Base-by-base conservation (phyloP, 208 protist species). In the Leishmania martiniquensis region DNA sequence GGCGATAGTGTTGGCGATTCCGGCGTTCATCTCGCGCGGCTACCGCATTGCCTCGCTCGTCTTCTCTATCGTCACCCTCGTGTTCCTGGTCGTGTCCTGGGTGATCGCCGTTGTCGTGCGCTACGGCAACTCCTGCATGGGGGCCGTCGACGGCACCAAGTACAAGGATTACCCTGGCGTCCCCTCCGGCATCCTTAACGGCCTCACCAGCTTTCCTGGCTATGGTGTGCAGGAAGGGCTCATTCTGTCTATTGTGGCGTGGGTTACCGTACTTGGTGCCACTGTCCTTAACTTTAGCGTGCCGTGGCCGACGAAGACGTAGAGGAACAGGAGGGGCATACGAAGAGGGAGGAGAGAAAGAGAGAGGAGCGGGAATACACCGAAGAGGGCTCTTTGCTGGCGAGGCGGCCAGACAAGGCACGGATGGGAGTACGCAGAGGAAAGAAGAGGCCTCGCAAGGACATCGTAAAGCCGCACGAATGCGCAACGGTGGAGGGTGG, bases 181-280 rank as follows among this genome's bases (percentile, higher is more conserved):
- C 32, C 86, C 89, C 25, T 85, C 72, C 25, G 88, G 89, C 72
- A 81, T 91, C 37, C 80, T 72, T 79, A 70, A 86, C 47, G 88
- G 87, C 34, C n/a, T 71, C 32, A 88, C 86, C 15, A 68, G 78
- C 60, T 92, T 92, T 72, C 29, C 71, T 0, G 82, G 83, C 70
- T 95, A 92, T 72, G 81, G 85, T 13, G 79, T 93, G 32, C 77
- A 83, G 45, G 87, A 93, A 73, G 86, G 88, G 49, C 71, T 95
- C 20, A 76, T 84, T 34, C 74, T 92, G 17, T 44, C 75, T 29
- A 92, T 91, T 57, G 51, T 93, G 22, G 86, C 72, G 42, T 91
- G 87, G 88, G 60, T 88, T 45, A 55, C 87, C 6, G 75, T 54
- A 44, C 66, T 83, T 15, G 44, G 49, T 3, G 89, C 85, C 34